phyloP scores from a whole-genome alignment of 805 yeast genomes.

The Metschnikowia matae region DNA sequence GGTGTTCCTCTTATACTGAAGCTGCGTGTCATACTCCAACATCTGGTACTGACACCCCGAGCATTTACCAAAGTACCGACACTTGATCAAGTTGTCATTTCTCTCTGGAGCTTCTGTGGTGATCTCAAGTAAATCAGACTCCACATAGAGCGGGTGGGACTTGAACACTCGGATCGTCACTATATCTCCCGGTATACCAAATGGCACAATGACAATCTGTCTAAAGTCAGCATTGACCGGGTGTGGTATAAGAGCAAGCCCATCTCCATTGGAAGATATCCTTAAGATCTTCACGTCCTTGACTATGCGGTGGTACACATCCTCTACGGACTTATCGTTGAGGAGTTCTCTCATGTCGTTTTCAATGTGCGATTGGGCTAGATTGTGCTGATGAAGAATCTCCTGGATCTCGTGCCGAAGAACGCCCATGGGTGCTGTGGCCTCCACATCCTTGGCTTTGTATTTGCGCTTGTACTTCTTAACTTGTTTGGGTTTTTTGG shows the following conservation, averaged over 20 bases:
- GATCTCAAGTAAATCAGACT: slow-evolving; percentile 65
- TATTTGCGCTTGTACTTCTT: slow-evolving; percentile 45
- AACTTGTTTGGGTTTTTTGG: slow-evolving; percentile 19
- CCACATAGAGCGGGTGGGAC: slow-evolving; percentile 70
- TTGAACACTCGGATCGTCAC: slow-evolving; percentile 69
- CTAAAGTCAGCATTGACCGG: slow-evolving; percentile 44
- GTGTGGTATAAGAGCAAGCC: slow-evolving; percentile 64
- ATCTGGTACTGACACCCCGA: slow-evolving; percentile 95
- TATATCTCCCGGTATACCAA: slow-evolving; percentile 81
- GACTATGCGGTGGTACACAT: slow-evolving; percentile 56
- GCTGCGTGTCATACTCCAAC: slow-evolving; percentile 67
- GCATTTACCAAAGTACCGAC: slow-evolving; percentile 86
- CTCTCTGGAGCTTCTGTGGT: slow-evolving; percentile 29
- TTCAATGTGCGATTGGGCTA: slow-evolving; percentile 39
- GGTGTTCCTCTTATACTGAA: slow-evolving; percentile 66
- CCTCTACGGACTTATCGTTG: slow-evolving; percentile 49
- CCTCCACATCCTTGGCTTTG: slow-evolving; percentile 60
- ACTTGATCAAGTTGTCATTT: slow-evolving; percentile 59
- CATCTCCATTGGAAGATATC: slow-evolving; percentile 81
- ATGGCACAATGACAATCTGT: slow-evolving; percentile 79
- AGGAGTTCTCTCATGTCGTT: slow-evolving; percentile 67
- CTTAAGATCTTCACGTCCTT: slow-evolving; percentile 52
- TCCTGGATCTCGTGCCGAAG: slow-evolving; percentile 68
- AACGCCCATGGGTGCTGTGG: slow-evolving; percentile 79
- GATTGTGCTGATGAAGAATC: slow-evolving; percentile 40